These are phyloP conservation scores for Neoboletus subvelutipes DNA, from an alignment of 768 basidiomycete genomes.

Conservation along the genomic window DNA sequence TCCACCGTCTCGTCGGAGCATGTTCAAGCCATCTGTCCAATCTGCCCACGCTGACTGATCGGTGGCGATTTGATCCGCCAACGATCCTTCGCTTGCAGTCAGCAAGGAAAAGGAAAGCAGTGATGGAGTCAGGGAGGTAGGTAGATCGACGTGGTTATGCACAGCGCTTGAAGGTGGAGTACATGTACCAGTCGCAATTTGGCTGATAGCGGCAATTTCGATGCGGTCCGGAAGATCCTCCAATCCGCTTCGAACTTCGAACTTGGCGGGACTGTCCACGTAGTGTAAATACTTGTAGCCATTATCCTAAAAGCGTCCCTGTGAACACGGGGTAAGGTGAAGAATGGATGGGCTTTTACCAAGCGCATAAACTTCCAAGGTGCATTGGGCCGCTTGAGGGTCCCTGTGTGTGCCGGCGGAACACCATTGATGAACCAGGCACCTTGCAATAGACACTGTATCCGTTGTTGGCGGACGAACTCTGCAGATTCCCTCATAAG, in stretches of 20 bases:
- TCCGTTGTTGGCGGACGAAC: constrained; percentile 85
- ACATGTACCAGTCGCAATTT: constrained; percentile 76
- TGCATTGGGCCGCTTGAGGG: constrained; percentile 53
- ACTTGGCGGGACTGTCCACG: constrained; percentile 78
- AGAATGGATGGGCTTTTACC: constrained; percentile 40
- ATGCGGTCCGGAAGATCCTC: constrained; percentile 89
- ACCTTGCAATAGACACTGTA: constrained; percentile 84
- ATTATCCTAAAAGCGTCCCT: constrained; percentile 55
- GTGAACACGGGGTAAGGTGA: neutral
- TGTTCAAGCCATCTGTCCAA: constrained; percentile 92
- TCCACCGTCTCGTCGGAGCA: constrained; percentile 78
- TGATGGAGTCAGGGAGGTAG: constrained; percentile 55
- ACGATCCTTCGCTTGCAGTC: constrained; percentile 63
- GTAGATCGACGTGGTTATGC: constrained; percentile 60
- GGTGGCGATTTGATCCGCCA: constrained; percentile 78
- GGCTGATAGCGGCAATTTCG: constrained; percentile 75
- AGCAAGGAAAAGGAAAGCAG: constrained; percentile 78
- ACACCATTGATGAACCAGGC: constrained; percentile 90
- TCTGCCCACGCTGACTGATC: constrained; percentile 83
- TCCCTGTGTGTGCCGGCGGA: constrained; percentile 43
- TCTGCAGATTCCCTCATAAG: constrained; percentile 89
- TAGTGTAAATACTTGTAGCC: constrained; percentile 81
- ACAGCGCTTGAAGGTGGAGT: constrained; percentile 63
- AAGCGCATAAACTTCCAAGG: constrained; percentile 89
- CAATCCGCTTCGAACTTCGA: constrained; percentile 73